phyloP scores from a whole-genome alignment of 1,139 yeast species.

The Sugiyamaella novakii region DNA sequence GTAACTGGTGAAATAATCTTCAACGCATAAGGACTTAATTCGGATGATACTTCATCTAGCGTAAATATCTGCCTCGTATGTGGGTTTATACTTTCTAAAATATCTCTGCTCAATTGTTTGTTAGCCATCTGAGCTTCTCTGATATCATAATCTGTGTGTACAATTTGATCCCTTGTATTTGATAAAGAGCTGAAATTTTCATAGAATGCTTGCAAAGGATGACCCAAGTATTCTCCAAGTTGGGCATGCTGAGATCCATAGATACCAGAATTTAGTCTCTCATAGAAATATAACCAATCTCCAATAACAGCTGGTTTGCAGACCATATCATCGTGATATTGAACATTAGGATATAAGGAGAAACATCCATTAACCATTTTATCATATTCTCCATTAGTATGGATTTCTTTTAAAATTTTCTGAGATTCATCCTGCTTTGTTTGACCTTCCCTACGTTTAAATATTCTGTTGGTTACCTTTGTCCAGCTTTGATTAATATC shows the following conservation, averaged over 20 bases:
- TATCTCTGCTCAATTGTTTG: constrained; percentile 34
- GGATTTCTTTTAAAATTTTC: constrained; percentile 51
- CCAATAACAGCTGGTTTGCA: constrained; percentile 64
- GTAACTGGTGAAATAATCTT: constrained; percentile 36
- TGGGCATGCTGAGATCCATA: constrained; percentile 52
- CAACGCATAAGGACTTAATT: constrained; percentile 39
- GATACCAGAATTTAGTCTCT: constrained; percentile 49
- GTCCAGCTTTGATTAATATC: constrained; percentile 32
- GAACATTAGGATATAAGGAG: constrained; percentile 56
- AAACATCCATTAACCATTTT: constrained; percentile 73
- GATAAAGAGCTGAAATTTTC: constrained; percentile 65
- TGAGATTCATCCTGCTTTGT: constrained; percentile 52
- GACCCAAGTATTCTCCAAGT: constrained; percentile 56
- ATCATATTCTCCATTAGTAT: constrained; percentile 55
- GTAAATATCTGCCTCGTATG: constrained; percentile 31
- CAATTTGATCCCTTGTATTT: constrained; percentile 38
- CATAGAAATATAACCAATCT: constrained; percentile 80
- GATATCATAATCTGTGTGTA: constrained; percentile 50
- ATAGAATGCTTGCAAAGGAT: constrained; percentile 66
- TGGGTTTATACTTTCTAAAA: constrained; percentile 28
- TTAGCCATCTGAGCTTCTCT: constrained; percentile 29
- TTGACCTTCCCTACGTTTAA: constrained; percentile 51
- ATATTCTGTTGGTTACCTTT: constrained; percentile 35
- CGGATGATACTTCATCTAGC: constrained; percentile 32
- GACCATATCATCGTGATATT: constrained; percentile 66